Conservation (phyloP, 257 asterid genomes). For the Primulina huaijiensis region DNA sequence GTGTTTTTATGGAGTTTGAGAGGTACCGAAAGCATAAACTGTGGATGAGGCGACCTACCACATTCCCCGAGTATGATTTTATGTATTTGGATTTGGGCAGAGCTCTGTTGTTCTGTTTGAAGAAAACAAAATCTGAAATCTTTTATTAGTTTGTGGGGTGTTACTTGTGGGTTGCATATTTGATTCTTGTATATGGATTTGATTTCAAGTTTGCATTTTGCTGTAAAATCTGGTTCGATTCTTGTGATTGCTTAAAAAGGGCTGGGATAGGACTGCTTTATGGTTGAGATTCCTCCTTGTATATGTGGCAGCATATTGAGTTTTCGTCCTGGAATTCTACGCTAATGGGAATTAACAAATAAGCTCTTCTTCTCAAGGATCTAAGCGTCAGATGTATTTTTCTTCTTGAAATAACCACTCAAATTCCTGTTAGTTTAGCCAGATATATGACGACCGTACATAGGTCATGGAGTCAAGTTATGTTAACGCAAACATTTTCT, state of each 20-base stretch:
- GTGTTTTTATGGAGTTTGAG: neutral
- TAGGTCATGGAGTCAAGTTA: neutral
- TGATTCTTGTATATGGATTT: neutral
- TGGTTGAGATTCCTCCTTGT: neutral
- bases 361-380: neutral
- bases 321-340: neutral
- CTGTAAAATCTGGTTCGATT: neutral
- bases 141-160: neutral
- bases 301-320: neutral
- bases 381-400: neutral
- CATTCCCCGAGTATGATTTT: neutral
- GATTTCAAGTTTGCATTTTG: neutral
- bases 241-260: neutral
- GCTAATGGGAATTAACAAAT: neutral
- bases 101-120: constrained; percentile 2
- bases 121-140: neutral
- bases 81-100: neutral
- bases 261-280: neutral
- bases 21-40: neutral
- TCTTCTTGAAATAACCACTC: neutral
- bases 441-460: neutral
- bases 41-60: neutral
- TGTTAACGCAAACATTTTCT: neutral
- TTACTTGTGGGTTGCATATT: too few species aligned
- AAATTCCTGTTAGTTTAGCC: neutral